Evolutionary conservation across 495 filamentous ascomycete genomes (phyloP).

Genomic region (Hypoxylon subgilvum): DNA sequence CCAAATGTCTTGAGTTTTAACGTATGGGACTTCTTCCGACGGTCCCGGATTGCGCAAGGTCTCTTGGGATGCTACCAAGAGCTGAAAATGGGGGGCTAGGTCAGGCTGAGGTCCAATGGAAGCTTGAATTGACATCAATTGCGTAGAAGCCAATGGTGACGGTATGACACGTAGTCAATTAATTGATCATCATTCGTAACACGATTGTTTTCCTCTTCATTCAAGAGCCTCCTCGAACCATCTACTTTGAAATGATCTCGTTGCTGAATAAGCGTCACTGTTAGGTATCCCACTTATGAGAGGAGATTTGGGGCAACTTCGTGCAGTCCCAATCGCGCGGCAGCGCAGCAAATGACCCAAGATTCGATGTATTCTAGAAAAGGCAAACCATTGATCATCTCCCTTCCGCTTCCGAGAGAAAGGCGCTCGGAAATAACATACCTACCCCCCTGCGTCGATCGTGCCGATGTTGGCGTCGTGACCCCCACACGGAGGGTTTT

Average conservation of each 20-base stretch:
- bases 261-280: too few species aligned
- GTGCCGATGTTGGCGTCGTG: slow-evolving; percentile 24
- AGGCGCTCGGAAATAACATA: slow-evolving; percentile 31
- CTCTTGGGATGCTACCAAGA: neutral
- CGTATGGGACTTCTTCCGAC: slow-evolving; percentile 21
- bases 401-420: slow-evolving; percentile 18
- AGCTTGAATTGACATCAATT: neutral
- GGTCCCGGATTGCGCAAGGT: slow-evolving; percentile 21
- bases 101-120: neutral
- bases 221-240: too few species aligned
- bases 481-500: slow-evolving; percentile 29
- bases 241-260: too few species aligned
- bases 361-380: slow-evolving; percentile 10
- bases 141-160: neutral
- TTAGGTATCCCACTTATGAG: too few species aligned
- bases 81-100: slow-evolving; percentile 1
- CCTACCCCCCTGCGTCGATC: slow-evolving; percentile 35
- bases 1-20: neutral
- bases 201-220: too few species aligned
- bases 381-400: slow-evolving; percentile 15
- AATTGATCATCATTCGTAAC: too few species aligned
- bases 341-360: neutral
- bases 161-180: too few species aligned
- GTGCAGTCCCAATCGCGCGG: neutral
- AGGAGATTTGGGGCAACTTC: neutral